A percentile compares a stretch with the other conserved stretches of the same genome.
Evolutionary conservation across 805 yeast genomes (phyloP).

Genomic region (Candida nemodendra): DNA sequence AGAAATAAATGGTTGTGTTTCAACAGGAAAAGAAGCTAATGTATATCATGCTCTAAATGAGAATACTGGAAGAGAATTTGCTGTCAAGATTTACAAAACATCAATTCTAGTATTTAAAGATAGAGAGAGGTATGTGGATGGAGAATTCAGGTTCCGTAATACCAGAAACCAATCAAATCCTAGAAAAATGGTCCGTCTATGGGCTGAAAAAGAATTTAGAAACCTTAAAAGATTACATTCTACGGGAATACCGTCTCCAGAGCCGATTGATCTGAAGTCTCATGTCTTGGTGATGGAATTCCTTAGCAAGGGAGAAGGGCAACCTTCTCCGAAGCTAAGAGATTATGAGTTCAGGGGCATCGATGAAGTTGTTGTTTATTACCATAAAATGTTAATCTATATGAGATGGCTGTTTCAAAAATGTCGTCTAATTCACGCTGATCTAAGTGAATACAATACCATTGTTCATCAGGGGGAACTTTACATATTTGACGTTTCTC

Average conservation of each 20-base stretch:
- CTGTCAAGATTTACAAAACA: constrained; percentile 93
- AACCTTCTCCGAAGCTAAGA: constrained; percentile 85
- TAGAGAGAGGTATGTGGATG: constrained; percentile 92
- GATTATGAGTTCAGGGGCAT: constrained; percentile 75
- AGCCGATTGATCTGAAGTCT: constrained; percentile 82
- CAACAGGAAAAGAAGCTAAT: constrained; percentile 99
- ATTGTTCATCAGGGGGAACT: constrained; percentile 77
- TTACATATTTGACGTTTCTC: constrained; percentile 94
- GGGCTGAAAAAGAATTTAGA: constrained; percentile 98
- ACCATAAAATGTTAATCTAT: constrained; percentile 75
- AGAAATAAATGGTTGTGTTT: constrained; percentile 86
- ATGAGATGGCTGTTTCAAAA: constrained; percentile 86
- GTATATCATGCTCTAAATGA: constrained; percentile 77
- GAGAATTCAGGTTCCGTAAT: constrained; percentile 90
- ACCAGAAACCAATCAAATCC: constrained; percentile 87
- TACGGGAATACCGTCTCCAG: constrained; percentile 89
- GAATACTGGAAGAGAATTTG: constrained; percentile 55
- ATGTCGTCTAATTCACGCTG: constrained; percentile 94
- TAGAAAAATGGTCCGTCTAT: constrained; percentile 92
- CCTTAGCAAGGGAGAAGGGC: constrained; percentile 71
- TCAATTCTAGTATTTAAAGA: constrained; percentile 96
- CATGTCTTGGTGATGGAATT: constrained; percentile 96
- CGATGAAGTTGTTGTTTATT: constrained; percentile 64
- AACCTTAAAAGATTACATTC: constrained; percentile 79
- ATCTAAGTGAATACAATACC: constrained; percentile 90